Base-by-base conservation (phyloP, 139 green algal genomes). In the Deuterostichococcus epilithicus region DNA sequence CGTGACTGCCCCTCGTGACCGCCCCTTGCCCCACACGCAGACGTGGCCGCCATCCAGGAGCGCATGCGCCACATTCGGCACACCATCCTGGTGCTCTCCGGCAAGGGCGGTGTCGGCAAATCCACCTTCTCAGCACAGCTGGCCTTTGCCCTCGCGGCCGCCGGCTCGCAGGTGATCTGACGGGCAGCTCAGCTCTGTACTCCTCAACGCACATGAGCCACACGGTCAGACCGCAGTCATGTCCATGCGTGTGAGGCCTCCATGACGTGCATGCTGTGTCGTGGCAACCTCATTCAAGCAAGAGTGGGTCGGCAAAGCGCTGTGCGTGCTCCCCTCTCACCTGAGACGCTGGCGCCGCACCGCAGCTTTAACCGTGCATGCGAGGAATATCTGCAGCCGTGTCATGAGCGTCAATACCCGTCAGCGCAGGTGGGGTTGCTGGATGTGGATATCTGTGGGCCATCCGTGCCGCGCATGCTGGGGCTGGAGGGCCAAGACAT, bases 361-460 rank as follows among this genome's bases (percentile, higher is more conserved):
- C 45, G 52, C 52, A 63, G 8, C 10, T n/a, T n/a, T 25, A 25
- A 63, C 8, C 3, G 8, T 5, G 20, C 10, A 28, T 28, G 13
- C 52, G 28, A 30, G 52, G 3, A n/a, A 28, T 20, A 63, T 63
- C 8, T 63, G 52, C 5, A 13, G 3, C 10, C 28, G 3, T 70
- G 32, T 38, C n/a, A n/a, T n/a, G n/a, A 23, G 28, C 18, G 23
- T 70, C 8, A 34, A 2, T 5, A 5, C 33, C 10, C 38, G 15
- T 15, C 59, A n/a, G 32, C 67, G 20, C 78, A 97, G 84, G 94
- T 98, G 22, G 96, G 96, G 0, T 82, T 99, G 52, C 75, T 99
- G 71, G 96, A 99, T 80, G 94, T 99, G 32, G 96, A 99, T 83
- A 98, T 99, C 76, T 99, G 95, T 80, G 96, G 96, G 0, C 96